A percentile compares a stretch with the other conserved stretches of the same genome.
Evolutionary conservation across 352 stramenopile species (phyloP).

Genomic region (Plasmopara halstedii): DNA sequence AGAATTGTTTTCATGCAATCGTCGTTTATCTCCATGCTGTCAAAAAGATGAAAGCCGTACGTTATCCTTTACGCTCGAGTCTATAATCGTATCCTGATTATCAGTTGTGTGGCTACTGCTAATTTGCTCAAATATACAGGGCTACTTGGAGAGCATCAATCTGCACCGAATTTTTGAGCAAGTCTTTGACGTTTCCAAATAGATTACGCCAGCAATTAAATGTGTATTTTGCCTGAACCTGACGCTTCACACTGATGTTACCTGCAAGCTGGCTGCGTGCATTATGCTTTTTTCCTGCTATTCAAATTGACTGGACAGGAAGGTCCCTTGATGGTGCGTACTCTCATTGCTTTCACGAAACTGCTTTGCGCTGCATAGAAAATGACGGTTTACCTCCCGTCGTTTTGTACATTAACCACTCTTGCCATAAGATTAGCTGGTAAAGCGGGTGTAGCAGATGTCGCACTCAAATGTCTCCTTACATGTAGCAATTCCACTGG

Average conservation of each 20-base stretch:
- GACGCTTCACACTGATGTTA: no score
- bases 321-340: constrained; percentile 30
- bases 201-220: constrained; percentile 11
- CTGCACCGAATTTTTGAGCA: constrained; percentile 77
- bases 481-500: constrained; percentile 49
- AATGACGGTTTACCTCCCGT: constrained; percentile 32
- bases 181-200: constrained; percentile 82
- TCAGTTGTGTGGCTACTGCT: no score
- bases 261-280: no score
- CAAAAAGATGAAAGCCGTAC: constrained; percentile 80
- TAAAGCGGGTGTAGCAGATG: constrained; percentile 43
- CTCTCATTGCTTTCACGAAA: constrained; percentile 50
- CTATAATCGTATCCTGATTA: constrained; percentile 1
- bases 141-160: constrained; percentile 84
- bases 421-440: constrained; percentile 64
- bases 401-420: constrained; percentile 21
- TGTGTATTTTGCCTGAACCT: neutral
- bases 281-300: no score
- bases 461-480: constrained; percentile 57
- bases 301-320: constrained; percentile 10
- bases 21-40: constrained; percentile 79
- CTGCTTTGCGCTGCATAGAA: constrained; percentile 49
- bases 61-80: constrained; percentile 7
- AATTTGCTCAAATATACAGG: no score
- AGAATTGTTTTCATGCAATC: constrained; percentile 80